Evolutionary conservation across 352 stramenopile genomes (phyloP).

Genomic region (Globisporangium mamillatum): DNA sequence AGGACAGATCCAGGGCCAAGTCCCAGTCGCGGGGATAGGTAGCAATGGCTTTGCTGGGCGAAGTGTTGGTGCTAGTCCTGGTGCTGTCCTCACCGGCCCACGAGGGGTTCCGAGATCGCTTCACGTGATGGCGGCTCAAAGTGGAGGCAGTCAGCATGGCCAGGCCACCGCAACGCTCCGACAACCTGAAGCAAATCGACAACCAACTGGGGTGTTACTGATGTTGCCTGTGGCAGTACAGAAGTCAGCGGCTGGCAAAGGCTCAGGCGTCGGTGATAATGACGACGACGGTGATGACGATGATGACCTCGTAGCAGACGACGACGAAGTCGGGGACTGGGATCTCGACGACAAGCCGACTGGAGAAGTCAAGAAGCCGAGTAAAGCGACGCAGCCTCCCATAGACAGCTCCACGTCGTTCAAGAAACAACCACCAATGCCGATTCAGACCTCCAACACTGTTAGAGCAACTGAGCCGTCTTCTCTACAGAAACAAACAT

Average conservation of each 20-base stretch:
- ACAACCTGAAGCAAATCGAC: background rate
- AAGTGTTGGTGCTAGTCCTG: background rate
- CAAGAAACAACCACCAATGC: constrained; percentile 3
- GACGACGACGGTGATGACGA: constrained; percentile 25
- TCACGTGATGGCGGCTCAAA: background rate
- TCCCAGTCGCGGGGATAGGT: background rate
- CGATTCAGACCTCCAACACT: constrained; percentile 5
- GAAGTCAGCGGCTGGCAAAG: background rate
- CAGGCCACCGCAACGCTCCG: background rate
- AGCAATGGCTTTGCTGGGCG: background rate
- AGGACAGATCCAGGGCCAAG: background rate
- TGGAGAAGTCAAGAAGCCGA: background rate
- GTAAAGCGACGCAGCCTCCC: background rate
- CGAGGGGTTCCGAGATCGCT: constrained; percentile 4
- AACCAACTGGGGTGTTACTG: background rate
- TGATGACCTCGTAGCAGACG: constrained; percentile 29
- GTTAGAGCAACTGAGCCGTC: background rate
- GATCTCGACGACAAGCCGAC: background rate
- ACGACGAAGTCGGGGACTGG: constrained; percentile 39
- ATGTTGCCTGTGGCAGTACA: background rate
- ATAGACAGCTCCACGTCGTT: background rate
- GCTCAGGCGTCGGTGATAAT: constrained; percentile 3
- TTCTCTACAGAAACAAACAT: constrained; percentile 14
- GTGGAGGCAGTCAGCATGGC: background rate
- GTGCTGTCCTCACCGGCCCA: background rate